Evolutionary conservation across 495 filamentous ascomycete species (phyloP).

Genomic region (Opeltia flavorubescens): DNA sequence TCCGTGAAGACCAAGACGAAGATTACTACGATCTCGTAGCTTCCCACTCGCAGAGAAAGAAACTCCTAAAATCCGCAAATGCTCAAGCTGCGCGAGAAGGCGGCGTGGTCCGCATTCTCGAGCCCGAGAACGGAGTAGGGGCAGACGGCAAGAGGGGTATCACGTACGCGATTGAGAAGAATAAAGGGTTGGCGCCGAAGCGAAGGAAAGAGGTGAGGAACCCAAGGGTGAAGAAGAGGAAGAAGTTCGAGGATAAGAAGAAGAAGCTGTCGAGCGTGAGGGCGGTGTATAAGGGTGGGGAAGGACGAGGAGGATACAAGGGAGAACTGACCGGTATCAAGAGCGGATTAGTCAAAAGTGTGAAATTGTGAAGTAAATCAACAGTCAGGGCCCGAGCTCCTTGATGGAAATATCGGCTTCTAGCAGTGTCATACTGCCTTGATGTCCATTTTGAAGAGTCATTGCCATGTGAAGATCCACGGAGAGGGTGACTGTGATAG

Average conservation of each 20-base stretch:
- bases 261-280: conserved; percentile 83
- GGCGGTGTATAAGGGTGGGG: conserved; percentile 75
- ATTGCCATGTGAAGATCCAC: no score
- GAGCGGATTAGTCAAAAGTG: conserved; percentile 79
- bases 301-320: conserved; percentile 73
- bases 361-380: no score
- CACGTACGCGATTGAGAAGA: conserved; percentile 86
- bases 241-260: conserved; percentile 82
- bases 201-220: conserved; percentile 88
- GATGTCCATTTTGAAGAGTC: no score
- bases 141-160: conserved; percentile 79
- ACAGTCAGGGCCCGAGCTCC: no score
- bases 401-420: no score
- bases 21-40: conserved; percentile 85
- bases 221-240: conserved; percentile 93
- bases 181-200: conserved; percentile 81
- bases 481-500: no score
- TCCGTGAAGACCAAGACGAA: conserved; percentile 33
- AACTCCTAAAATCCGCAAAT: conserved; percentile 54
- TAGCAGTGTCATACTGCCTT: no score
- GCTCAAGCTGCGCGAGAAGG: conserved; percentile 42
- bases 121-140: conserved; percentile 40
- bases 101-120: conserved; percentile 38
- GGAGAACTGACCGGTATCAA: conserved; percentile 96
- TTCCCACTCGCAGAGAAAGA: conserved; percentile 49